Base-by-base conservation (phyloP, 805 yeast species). In the Cyberlindnera mississippiensis region DNA sequence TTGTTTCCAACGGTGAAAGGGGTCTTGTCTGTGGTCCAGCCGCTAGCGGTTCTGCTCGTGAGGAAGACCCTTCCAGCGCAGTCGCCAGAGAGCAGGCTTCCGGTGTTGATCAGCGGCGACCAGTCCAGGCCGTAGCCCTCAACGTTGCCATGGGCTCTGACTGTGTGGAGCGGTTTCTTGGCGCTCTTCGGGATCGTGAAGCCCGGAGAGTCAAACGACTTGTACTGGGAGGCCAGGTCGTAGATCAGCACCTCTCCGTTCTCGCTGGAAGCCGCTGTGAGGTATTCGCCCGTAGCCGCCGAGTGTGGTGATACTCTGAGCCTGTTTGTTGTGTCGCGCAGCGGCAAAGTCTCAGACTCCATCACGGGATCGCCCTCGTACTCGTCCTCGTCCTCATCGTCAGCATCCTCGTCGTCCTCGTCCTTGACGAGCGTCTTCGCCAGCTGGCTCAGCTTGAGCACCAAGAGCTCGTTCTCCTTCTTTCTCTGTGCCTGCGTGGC, bases 111-210 rank as follows among this genome's bases (percentile, higher is more conserved):
- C 49, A 84, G 67, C 33, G 97, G 96, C 1, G 96, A 86, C 99
- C 99, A 93, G 64, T 91, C 99, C 34, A 93, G 63, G 13, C 96
- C 99, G 58, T 88, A 93, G 28, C 99, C 98, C 68, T 93, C 99
- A n/a, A 86, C 95, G 51, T 83, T 82, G 18, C 97, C 97, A 61
- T 93, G 99, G 49, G 68, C 73, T 57, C 77, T 77, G 45, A 93
- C 71, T 6, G 96, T 88, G 66, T 89, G 90, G 10, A 80, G 59
- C 15, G 98, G 96, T 61, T 81, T 77, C 60, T 84, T 87, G 49
- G 81, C 75, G 14, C 74, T 66, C 60, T 89, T 90, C 38, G 95
- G 85, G 49, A 91, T 78, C 53, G 75, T 71, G 55, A 73, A 82
- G 6, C 98, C 98, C 4, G 98, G 96, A 7, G 84, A 75, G 56